Evolutionary conservation across 257 asterid species (phyloP), one percentile per base, ranked within the genome.

Genomic region (Solanum pennellii): DNA sequence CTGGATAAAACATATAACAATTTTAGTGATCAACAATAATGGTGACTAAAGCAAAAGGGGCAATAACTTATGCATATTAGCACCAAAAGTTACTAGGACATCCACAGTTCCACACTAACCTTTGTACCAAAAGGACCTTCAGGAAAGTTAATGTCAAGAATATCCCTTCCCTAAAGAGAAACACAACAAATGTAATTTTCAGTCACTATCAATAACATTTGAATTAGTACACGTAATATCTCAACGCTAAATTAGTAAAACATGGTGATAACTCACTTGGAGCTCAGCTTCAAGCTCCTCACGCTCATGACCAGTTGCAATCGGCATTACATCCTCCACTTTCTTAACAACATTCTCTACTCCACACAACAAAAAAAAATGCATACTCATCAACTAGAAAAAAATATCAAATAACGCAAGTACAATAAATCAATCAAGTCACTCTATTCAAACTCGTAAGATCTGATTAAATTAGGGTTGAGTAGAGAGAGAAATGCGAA

Each of bases 291-390:
- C 93, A 69, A 97, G 95, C 92, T 97, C 99, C 90, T 97, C 99
- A 12, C 98, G 96, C 92, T 97, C 99, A 76, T 97, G 99, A n/a
- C 79, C 99, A 84, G 99, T 97, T 25, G 98, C 98, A 93, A 96
- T 97, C 29, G 99, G 99, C 95, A 94, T 92, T 91, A 96, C 91
- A 90, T 97, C 98, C 91, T 96, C 99, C 71, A 92, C 94, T 89
- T 92, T 94, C 44, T 93, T 88, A 62, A 75, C 87, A 31, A 90
- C 95, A 92, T 90, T 92, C 84, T 90, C 96, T 94, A 86, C 16
- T 16, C 69, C 76, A 83, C 47, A 86, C 49, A 88, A 10, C 15
- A 3, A 73, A 77, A n/a, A n/a, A 87, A 83, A 9, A 47, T 83
- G 71, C 47, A 25, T 74, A 49, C 37, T 45, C 35, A 9, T 85